Base-by-base conservation (phyloP, 805 yeast species). In the Myxozyma sirexii region DNA sequence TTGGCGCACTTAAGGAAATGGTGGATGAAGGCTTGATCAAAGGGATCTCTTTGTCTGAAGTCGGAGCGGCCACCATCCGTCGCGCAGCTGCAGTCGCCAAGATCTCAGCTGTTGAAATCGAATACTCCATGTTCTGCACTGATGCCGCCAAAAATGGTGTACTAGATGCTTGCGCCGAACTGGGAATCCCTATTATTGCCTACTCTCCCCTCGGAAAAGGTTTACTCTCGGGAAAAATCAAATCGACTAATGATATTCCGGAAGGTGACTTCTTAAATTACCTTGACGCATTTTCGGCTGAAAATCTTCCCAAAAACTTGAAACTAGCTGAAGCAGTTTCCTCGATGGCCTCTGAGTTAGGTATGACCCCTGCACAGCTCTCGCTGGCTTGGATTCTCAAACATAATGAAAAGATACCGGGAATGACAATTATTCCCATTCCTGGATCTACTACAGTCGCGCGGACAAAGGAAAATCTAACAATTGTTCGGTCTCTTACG, bases 141-240 rank as follows among this genome's bases (percentile, higher is more conserved):
- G 88, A 87, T 17, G 81, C 87, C 37, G 67, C 82, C 38, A 60
- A 71, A 1, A 83, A 87, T 69, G 96, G 93, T 1, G 79, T 87
- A 21, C 82, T 85, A 62, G 81, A 78, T 3, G 79, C 81, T 5
- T 82, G 87, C 64, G 80, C 82, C 15, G 83, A 85, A 59, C 73
- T 79, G 31, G 77, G 77, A n/a, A 81, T 91, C 56, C 87, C 96
- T 15, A 77, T 89, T 26, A 75, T 88, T 59, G 89, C 92, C 29
- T 91, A 91, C 74, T 87, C 96, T 33, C 97, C 97, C 35, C 78
- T 91, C 56, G 87, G 91, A 8, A 80, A 88, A 68, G 97, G 97
- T 0, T 75, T 86, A 59, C 79, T 91, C 54, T 84, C 93, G 2
- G 96, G 94, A 56, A 61, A 68, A 37, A 73, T 84, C 51, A 83